Evolutionary conservation across 1,139 yeast genomes (phyloP), one percentile per base, ranked within the genome.

Genomic region (Suhomyces chickasaworum): DNA sequence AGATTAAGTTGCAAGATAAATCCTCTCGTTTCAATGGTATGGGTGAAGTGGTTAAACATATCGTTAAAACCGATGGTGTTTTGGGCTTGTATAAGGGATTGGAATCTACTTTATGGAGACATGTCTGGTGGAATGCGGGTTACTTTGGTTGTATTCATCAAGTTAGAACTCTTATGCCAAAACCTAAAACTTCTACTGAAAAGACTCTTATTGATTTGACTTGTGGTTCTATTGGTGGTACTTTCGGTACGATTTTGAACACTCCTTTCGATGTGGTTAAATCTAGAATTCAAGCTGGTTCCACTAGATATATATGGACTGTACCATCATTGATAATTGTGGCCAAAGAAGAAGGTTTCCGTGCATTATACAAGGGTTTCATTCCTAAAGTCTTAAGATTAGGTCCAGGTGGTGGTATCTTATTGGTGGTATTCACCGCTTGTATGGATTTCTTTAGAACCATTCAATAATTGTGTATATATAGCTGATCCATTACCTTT

Each of bases 331-430:
- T 93, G 51, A 66, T 77, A 41, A 77, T 84, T 25, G 91, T 95
- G 34, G 84, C 84, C 60, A 83, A 78, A 65, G 99, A 93, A 69
- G 98, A 91, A 76, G 97, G 67, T 17, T 51, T 54, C 34, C 44
- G 42, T 2, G 58, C 59, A 7, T 54, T 55, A 44, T 90, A 90
- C 71, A 91, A 89, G 73, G 98, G 97, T 39, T 93, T 93, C 81
- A 68, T 93, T 58, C 99, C 99, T 58, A 95, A 95, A 78, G 98
- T 95, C 17, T 79, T 93, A 66, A 86, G 99, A 79, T 79, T 95
- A 59, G 99, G 99, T 46, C 99, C 99, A 51, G 99, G 99, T 63
- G 99, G 99, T 66, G 99, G 99, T 75, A 91, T 95, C 58, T 76
- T 95, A 63, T 78, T 93, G 66, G 98, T 95, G 45, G 99, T 95